These are phyloP conservation scores for Pistacia vera DNA, from an alignment of 345 rosid genomes.

Conservation along the genomic window DNA sequence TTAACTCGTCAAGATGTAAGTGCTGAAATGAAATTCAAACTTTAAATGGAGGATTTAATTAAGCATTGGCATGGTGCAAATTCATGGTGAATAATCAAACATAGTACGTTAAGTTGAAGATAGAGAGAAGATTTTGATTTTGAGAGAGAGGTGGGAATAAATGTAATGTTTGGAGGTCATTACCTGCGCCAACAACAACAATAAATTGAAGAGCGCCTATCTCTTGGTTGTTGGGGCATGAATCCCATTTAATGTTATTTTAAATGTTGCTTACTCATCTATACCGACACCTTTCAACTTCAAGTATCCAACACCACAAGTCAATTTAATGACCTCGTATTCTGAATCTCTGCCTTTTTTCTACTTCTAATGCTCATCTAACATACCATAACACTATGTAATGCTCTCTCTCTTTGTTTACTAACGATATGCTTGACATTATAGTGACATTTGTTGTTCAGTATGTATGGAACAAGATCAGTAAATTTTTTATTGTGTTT, in stretches of 20 bases:
- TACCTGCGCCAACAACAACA: constrained; percentile 10
- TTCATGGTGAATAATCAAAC: neutral
- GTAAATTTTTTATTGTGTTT: too few species aligned
- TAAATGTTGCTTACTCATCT: constrained; percentile 21
- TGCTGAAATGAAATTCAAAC: too few species aligned
- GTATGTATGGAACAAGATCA: too few species aligned
- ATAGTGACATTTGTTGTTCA: neutral
- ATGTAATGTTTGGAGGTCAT: neutral
- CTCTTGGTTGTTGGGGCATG: constrained; percentile 31
- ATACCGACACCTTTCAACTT: constrained; percentile 18
- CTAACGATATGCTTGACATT: neutral
- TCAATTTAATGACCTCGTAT: constrained; percentile 4
- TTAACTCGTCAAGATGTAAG: too few species aligned
- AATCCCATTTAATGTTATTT: constrained; percentile 28
- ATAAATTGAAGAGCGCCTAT: constrained; percentile 21
- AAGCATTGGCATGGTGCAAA: neutral
- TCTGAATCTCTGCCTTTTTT: neutral
- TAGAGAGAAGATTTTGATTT: neutral
- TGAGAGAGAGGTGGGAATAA: neutral
- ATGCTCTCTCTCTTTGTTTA: neutral
- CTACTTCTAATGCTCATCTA: neutral
- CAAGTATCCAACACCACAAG: neutral
- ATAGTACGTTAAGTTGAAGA: too few species aligned
- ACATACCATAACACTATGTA: neutral
- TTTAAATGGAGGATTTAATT: too few species aligned